These are phyloP conservation scores for Neostapfia colusana DNA, from an alignment of 176 grass and related monocot species.

Conservation along the genomic window DNA sequence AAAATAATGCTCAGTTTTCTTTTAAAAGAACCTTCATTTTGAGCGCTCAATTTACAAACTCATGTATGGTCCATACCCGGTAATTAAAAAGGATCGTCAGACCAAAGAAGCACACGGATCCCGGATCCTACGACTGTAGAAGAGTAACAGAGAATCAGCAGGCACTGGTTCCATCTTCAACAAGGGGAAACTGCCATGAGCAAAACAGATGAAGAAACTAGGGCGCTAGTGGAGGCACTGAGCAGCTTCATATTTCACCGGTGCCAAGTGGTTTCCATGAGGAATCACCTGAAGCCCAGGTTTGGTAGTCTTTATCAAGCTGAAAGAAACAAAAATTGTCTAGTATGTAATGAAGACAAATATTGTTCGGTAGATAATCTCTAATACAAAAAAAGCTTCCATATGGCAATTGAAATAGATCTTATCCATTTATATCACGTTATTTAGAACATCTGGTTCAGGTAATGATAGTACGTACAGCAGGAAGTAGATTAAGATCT, in stretches of 20 bases:
- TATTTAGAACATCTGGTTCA: conserved; percentile 20
- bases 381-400: background rate
- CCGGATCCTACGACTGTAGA: background rate
- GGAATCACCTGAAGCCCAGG: conserved; percentile 89
- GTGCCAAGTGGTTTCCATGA: conserved; percentile 87
- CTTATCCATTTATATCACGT: no score
- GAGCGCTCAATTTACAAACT: background rate
- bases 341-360: conserved; percentile 17
- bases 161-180: background rate
- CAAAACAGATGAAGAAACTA: conserved; percentile 31
- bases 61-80: background rate
- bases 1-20: background rate
- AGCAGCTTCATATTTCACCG: conserved; percentile 79
- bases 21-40: background rate
- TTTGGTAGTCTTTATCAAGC: conserved; percentile 92
- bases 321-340: conserved; percentile 35
- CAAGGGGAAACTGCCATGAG: background rate
- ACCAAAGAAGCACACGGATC: background rate
- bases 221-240: background rate
- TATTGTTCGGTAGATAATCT: background rate
- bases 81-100: conserved; percentile 10
- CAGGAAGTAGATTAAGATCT: background rate
- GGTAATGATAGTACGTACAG: background rate
- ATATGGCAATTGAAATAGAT: background rate
- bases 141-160: background rate